Percentiles rank a stretch among this genome's conserved stretches.
Evolutionary conservation across 73 alveolate genomes (phyloP).

Genomic region (Effrenium voratum): DNA sequence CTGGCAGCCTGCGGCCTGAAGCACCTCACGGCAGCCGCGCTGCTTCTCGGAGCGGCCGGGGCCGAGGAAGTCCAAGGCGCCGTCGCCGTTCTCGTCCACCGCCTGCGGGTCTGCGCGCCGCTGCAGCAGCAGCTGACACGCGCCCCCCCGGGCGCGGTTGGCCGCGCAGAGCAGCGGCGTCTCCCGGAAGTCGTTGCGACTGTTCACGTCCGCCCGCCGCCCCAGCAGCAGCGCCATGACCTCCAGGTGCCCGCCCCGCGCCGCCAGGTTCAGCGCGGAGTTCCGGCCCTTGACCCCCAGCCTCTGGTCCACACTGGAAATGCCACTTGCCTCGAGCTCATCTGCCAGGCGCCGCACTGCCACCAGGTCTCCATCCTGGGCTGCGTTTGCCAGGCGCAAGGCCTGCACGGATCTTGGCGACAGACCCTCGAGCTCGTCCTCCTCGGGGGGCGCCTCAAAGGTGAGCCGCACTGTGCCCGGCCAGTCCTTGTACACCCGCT

Average conservation of each 20-base stretch:
- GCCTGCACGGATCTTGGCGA: constrained; percentile 79
- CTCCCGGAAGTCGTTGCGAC: constrained; percentile 63
- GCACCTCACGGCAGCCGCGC: constrained; percentile 63
- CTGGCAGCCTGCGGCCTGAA: constrained; percentile 83
- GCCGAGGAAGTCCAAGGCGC: constrained; percentile 71
- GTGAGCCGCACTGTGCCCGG: constrained; percentile 36
- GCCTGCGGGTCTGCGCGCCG: constrained; percentile 46
- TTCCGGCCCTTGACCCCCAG: constrained; percentile 30
- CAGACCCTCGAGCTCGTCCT: constrained; percentile 54
- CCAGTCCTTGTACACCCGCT: constrained; percentile 22
- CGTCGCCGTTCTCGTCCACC: constrained; percentile 60
- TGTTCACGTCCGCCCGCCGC: constrained; percentile 44
- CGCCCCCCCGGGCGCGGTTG: constrained; percentile 68
- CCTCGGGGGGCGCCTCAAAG: constrained; percentile 61
- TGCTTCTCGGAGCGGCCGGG: constrained; percentile 63
- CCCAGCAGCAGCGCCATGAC: constrained; percentile 42
- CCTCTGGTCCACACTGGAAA: not conserved
- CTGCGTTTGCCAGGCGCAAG: constrained; percentile 45
- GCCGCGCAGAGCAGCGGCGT: constrained; percentile 85
- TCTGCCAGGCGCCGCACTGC: constrained; percentile 22
- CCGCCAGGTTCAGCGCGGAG: constrained; percentile 75
- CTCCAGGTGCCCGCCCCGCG: constrained; percentile 53
- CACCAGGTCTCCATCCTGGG: constrained; percentile 1
- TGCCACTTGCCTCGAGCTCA: not conserved
- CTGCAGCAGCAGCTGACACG: not conserved